phyloP scores from a whole-genome alignment of 2,329 filamentous ascomycete genomes.

The Mariannaea sp. region DNA sequence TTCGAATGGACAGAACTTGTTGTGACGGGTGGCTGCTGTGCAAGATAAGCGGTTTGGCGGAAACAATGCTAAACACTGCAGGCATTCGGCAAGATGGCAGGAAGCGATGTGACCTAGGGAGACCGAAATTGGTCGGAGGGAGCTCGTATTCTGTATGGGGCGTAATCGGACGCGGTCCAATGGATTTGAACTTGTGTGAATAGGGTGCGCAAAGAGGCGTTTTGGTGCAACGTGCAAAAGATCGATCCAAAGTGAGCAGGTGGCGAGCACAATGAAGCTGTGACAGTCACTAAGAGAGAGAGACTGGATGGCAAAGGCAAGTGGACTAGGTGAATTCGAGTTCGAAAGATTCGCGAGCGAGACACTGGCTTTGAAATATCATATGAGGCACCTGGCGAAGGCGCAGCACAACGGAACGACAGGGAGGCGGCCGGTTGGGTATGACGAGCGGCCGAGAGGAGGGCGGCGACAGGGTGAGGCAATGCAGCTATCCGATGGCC shows the following conservation, averaged over 20 bases:
- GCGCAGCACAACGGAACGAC: conserved; percentile 13
- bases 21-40: conserved; percentile 25
- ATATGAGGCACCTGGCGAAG: conserved; percentile 21
- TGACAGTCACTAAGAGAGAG: conserved; percentile 24
- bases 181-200: conserved; percentile 26
- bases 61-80: conserved; percentile 30
- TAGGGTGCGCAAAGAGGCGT: conserved; percentile 35
- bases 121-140: conserved; percentile 34
- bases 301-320: conserved; percentile 11
- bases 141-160: conserved; percentile 41
- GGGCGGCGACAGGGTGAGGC: conserved; percentile 20
- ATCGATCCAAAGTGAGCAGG: conserved; percentile 31
- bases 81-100: conserved; percentile 35
- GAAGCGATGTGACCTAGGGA: conserved; percentile 29
- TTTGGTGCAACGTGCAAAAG: conserved; percentile 31
- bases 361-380: conserved; percentile 14
- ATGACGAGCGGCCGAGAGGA: conserved; percentile 4
- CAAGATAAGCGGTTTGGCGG: conserved; percentile 31
- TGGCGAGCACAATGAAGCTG: conserved; percentile 26
- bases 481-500: conserved; percentile 38
- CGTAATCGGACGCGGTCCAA: conserved; percentile 33
- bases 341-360: conserved; percentile 23
- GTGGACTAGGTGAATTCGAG: conserved; percentile 14
- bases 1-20: conserved; percentile 19
- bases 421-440: conserved; percentile 12